Base-by-base conservation (phyloP, 257 asterid genomes). In the Craterostigma plantagineum region DNA sequence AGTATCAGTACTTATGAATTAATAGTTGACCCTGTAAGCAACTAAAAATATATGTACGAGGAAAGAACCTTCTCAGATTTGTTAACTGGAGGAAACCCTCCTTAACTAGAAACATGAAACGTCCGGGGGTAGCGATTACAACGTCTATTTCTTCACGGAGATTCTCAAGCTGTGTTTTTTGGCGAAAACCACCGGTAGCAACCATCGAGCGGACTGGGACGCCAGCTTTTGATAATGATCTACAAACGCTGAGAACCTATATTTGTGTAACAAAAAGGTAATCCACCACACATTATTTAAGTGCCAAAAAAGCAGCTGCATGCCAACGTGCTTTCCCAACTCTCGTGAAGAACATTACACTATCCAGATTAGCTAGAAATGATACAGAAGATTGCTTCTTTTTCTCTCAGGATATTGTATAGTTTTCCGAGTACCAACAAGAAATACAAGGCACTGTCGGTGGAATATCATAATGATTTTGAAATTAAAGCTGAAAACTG, bases 111-210 rank as follows among this genome's bases (percentile, higher is more conserved):
- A 58, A 83, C 71, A 73, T 63, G 63, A 90, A 79, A 55, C 98
- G 71, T 9, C 98, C 98, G 41, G 98, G 98, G 46, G 98, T 90
- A 33, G 83, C 92, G 45, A 90, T 70, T 43, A 90, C 73, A 70
- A 90, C 79, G 55, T 90, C 98, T 33, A 76, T 52, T 15, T 73
- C 93, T 67, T 90, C 90, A 55, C 62, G 70, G 54, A 90, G 95
- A 66, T 48, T 76, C 49, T 90, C 95, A 60, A 90, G 49, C 50
- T 90, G 98, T 13, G 98, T 90, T 75, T 54, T 79, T 76, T 90
- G 98, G 52, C 81, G 78, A 58, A 90, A 90, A 62, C 98, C 98
- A 61, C 98, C 98, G 7, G 98, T 90, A 11, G 76, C 92, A 61
- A 83, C 93, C 91, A 82, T 79, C 38, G 98, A 90, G 42, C 93